These are phyloP conservation scores for Talaromyces liani DNA, from an alignment of 495 filamentous ascomycete species.

Conservation along the genomic window DNA sequence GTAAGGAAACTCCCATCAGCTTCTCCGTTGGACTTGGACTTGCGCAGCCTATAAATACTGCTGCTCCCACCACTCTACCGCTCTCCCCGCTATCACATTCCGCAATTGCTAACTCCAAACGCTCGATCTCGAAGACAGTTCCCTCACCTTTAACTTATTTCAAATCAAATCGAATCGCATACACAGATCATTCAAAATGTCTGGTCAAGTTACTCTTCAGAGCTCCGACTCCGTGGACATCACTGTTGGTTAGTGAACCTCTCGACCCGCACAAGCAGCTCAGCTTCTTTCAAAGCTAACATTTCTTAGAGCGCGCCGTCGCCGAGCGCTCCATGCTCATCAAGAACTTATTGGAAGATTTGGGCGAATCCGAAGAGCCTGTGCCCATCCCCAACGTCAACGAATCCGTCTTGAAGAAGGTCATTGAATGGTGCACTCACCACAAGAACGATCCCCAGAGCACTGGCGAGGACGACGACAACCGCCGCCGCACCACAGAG, in stretches of 20 bases:
- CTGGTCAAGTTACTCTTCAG: conserved; percentile 37
- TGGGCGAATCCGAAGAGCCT: conserved; percentile 60
- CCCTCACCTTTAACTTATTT: not conserved
- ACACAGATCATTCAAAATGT: not conserved
- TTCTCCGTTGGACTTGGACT: not conserved
- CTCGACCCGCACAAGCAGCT: not conserved
- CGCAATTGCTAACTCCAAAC: not conserved
- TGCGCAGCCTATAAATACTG: not conserved
- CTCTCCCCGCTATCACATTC: conserved; percentile 1
- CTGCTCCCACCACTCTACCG: not conserved
- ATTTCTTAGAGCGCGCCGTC: conserved; percentile 60
- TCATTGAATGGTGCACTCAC: conserved; percentile 95
- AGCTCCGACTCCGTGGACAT: conserved; percentile 52
- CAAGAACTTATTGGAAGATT: conserved; percentile 96
- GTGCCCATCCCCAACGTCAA: conserved; percentile 94
- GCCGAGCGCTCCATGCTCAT: conserved; percentile 90
- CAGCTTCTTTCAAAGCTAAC: not conserved
- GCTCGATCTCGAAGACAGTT: not conserved
- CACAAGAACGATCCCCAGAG: conserved; percentile 80
- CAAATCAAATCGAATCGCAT: not conserved
- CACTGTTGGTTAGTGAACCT: conserved; percentile 42
- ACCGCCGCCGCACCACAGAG: conserved; percentile 94
- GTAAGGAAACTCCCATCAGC: not conserved
- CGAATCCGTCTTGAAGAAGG: conserved; percentile 86
- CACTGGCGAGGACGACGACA: conserved; percentile 84